Conservation (phyloP, 805 yeast species). For the Kodamaea lidongshanica region DNA sequence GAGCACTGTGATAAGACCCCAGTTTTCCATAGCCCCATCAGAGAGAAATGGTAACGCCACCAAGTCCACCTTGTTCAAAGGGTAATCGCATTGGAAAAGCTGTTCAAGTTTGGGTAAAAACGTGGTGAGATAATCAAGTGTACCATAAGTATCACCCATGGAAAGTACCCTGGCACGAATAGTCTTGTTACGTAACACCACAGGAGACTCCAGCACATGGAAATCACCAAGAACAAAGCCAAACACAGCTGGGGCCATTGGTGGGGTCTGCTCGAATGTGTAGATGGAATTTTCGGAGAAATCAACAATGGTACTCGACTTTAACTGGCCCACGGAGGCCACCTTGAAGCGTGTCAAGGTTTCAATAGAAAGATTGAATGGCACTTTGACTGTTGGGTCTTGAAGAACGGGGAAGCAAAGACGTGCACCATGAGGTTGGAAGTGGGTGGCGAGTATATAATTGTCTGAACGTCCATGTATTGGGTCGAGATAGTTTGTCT, state of each 20-base stretch:
- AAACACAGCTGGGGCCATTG: slow-evolving; percentile 58
- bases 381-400: slow-evolving; percentile 51
- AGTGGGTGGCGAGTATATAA: slow-evolving; percentile 60
- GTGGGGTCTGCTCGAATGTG: slow-evolving; percentile 48
- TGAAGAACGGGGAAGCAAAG: slow-evolving; percentile 64
- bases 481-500: slow-evolving; percentile 54
- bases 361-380: slow-evolving; percentile 44
- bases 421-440: slow-evolving; percentile 63
- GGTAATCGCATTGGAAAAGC: slow-evolving; percentile 43
- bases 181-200: background rate
- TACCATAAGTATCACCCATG: slow-evolving; percentile 43
- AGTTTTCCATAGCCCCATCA: slow-evolving; percentile 80
- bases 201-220: slow-evolving; percentile 39
- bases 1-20: slow-evolving; percentile 61
- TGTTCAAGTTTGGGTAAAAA: slow-evolving; percentile 44
- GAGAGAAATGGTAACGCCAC: slow-evolving; percentile 63
- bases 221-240: slow-evolving; percentile 67
- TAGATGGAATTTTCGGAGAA: slow-evolving; percentile 25
- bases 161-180: slow-evolving; percentile 41
- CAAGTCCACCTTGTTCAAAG: slow-evolving; percentile 60
- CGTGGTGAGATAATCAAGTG: slow-evolving; percentile 42
- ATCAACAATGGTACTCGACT: slow-evolving; percentile 12
- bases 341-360: slow-evolving; percentile 43
- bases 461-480: slow-evolving; percentile 45
- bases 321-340: slow-evolving; percentile 43